A percentile compares a stretch with the other conserved stretches of the same genome.
These are phyloP conservation scores for Pleurotus eryngii DNA, from an alignment of 768 basidiomycete genomes.

Conservation along the genomic window DNA sequence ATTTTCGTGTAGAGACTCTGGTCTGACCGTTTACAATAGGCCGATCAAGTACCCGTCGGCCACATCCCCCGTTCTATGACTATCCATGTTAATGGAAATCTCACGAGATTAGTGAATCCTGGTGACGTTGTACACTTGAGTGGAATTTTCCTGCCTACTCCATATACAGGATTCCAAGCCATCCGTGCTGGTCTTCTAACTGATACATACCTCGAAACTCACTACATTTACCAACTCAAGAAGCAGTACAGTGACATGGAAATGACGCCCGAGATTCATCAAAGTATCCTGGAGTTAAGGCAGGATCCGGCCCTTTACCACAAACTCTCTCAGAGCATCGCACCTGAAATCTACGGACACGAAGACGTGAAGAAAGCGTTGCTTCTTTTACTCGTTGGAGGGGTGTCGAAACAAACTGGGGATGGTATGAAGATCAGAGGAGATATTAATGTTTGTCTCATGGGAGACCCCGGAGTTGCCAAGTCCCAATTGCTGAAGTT, in stretches of 20 bases:
- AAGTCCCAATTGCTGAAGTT: conserved; percentile 98
- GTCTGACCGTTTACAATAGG: conserved; percentile 41
- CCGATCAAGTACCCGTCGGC: conserved; percentile 98
- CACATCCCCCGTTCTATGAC: conserved; percentile 99
- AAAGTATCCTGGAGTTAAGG: conserved; percentile 63
- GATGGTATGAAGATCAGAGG: conserved; percentile 99
- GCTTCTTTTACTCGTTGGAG: conserved; percentile 87
- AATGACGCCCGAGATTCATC: conserved; percentile 78
- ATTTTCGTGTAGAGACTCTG: neutral
- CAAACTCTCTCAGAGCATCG: conserved; percentile 89
- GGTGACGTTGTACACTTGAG: conserved; percentile 94
- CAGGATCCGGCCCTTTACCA: conserved; percentile 79
- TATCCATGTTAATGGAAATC: conserved; percentile 85
- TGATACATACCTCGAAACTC: conserved; percentile 93
- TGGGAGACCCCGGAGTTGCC: conserved; percentile 99
- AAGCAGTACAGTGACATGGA: conserved; percentile 98
- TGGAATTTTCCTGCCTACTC: conserved; percentile 96
- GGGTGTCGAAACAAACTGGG: conserved; percentile 91
- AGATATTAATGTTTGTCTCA: conserved; percentile 94
- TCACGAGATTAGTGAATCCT: conserved; percentile 89
- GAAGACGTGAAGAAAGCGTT: conserved; percentile 96
- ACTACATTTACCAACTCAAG: conserved; percentile 91
- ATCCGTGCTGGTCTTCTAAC: conserved; percentile 94
- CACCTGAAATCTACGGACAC: conserved; percentile 98
- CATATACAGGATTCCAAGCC: conserved; percentile 97